Conservation (phyloP, 345 rosid genomes). For the Camelina hispida region DNA sequence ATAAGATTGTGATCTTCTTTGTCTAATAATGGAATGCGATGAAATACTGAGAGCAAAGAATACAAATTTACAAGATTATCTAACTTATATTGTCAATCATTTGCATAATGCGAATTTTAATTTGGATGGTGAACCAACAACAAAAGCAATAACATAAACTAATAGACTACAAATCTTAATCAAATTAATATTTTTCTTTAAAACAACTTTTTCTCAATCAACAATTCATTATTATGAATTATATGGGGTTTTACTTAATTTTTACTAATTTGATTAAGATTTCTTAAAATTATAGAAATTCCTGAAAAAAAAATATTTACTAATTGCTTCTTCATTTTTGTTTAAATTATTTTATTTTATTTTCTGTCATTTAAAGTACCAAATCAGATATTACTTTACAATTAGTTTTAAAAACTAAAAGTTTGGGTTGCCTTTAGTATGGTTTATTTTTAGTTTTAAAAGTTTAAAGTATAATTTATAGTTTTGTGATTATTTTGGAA, state of each 20-base stretch:
- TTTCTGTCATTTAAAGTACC: background rate
- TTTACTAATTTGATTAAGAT: too few relatives aligned
- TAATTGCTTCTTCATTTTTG: background rate
- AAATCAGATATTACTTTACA: too few relatives aligned
- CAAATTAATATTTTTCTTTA: background rate
- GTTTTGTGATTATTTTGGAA: too few relatives aligned
- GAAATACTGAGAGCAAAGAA: too few relatives aligned
- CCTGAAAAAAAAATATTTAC: background rate
- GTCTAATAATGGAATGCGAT: background rate
- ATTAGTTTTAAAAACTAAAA: too few relatives aligned
- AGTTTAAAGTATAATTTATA: too few relatives aligned
- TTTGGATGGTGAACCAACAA: background rate
- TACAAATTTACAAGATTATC: too few relatives aligned
- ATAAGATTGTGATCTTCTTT: background rate
- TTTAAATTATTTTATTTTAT: background rate
- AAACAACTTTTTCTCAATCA: background rate
- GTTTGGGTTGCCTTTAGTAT: too few relatives aligned
- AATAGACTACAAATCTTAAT: background rate
- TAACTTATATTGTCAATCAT: too few relatives aligned
- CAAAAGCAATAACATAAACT: background rate
- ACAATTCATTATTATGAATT: background rate
- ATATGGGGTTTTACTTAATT: too few relatives aligned
- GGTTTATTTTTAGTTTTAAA: too few relatives aligned
- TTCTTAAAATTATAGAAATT: too few relatives aligned
- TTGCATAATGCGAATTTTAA: background rate